Evolutionary conservation across 2,329 filamentous ascomycete genomes (phyloP).

Genomic region (Colletotrichum truncatum): DNA sequence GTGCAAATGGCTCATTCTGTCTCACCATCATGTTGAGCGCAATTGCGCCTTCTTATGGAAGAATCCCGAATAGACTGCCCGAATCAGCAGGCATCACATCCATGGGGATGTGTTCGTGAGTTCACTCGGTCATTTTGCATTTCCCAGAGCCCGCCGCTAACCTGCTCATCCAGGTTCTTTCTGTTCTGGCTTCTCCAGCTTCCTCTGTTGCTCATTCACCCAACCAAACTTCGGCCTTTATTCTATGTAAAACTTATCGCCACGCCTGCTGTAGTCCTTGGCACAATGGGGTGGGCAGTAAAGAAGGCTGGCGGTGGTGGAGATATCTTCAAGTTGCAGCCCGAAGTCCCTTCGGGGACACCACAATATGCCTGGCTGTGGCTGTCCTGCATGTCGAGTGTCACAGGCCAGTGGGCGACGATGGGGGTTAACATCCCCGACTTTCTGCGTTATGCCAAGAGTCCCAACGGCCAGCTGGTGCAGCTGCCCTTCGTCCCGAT

Average conservation of each 20-base stretch:
- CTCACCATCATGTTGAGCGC: slow-evolving; percentile 49
- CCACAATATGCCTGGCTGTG: slow-evolving; percentile 26
- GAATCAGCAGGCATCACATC: slow-evolving; percentile 58
- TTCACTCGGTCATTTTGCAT: neutral
- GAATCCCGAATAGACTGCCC: slow-evolving; percentile 61
- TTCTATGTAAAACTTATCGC: slow-evolving; percentile 59
- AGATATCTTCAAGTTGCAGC: slow-evolving; percentile 30
- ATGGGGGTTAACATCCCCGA: slow-evolving; percentile 54
- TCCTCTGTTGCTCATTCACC: slow-evolving; percentile 63
- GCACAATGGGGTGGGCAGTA: slow-evolving; percentile 33
- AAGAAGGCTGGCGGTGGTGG: slow-evolving; percentile 30
- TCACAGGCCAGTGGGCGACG: slow-evolving; percentile 38
- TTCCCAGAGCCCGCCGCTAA: neutral
- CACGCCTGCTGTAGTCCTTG: slow-evolving; percentile 28
- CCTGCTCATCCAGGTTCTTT: slow-evolving; percentile 54
- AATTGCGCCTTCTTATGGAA: slow-evolving; percentile 64
- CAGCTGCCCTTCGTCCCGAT: slow-evolving; percentile 53
- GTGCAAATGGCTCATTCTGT: slow-evolving; percentile 13
- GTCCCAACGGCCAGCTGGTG: slow-evolving; percentile 31
- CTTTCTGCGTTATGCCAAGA: slow-evolving; percentile 48
- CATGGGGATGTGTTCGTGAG: slow-evolving; percentile 30
- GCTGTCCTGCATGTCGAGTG: slow-evolving; percentile 29
- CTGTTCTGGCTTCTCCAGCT: slow-evolving; percentile 66
- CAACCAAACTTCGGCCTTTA: slow-evolving; percentile 60
- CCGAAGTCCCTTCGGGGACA: slow-evolving; percentile 15